Evolutionary conservation across 176 grass and related monocot genomes (phyloP).

Genomic region (Neostapfia colusana): DNA sequence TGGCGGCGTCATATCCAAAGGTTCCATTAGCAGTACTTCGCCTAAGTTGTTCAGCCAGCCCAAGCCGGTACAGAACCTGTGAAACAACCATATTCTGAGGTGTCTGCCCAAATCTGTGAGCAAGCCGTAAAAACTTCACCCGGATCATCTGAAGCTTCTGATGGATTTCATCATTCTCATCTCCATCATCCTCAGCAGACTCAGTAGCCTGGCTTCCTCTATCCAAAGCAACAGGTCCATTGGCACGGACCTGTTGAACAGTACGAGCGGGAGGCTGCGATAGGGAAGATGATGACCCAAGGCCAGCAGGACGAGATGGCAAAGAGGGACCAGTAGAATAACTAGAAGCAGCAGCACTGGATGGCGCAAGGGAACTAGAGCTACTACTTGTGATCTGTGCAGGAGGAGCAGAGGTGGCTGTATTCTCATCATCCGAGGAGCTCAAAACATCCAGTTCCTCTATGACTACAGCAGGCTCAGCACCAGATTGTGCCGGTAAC

Average conservation of each 20-base stretch:
- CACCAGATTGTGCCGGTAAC: constrained; percentile 23
- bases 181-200: constrained; percentile 51
- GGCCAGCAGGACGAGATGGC: constrained; percentile 65
- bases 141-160: constrained; percentile 94
- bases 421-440: constrained; percentile 56
- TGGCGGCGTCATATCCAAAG: constrained; percentile 72
- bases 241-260: constrained; percentile 55
- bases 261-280: constrained; percentile 50
- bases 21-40: constrained; percentile 60
- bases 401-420: constrained; percentile 28
- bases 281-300: constrained; percentile 68
- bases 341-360: constrained; percentile 24
- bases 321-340: constrained; percentile 37
- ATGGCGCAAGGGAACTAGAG: constrained; percentile 25
- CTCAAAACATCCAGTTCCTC: constrained; percentile 57
- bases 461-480: constrained; percentile 49
- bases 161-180: constrained; percentile 79
- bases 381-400: not conserved
- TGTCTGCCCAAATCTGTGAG: constrained; percentile 79
- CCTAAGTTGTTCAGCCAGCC: constrained; percentile 87
- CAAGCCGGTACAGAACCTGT: constrained; percentile 91
- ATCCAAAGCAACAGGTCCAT: constrained; percentile 36
- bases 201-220: constrained; percentile 49
- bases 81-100: constrained; percentile 91
- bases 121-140: constrained; percentile 87